Percentiles rank a stretch among this genome's conserved stretches.
phyloP scores from a whole-genome alignment of 192 early-diverging fungal species.

The Funneliformis geosporum region DNA sequence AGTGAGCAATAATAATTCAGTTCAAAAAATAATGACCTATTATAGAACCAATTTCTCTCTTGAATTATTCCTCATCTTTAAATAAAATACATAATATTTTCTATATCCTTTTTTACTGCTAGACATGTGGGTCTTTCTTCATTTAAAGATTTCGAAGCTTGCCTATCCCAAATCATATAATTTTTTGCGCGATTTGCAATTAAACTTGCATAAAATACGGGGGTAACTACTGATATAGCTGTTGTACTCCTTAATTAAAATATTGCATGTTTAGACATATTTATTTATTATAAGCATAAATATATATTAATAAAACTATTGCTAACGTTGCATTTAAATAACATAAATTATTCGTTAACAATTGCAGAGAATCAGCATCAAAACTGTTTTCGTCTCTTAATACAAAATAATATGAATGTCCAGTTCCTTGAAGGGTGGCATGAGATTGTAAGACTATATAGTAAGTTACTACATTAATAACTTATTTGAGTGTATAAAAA shows the following conservation, averaged over 20 bases:
- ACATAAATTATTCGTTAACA: not conserved
- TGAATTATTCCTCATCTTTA: too few species aligned
- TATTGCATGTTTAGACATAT: too few species aligned
- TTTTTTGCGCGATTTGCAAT: not conserved
- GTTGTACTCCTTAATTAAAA: slow-evolving; percentile 34
- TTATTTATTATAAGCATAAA: too few species aligned
- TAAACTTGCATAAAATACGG: not conserved
- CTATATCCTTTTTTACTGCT: not conserved
- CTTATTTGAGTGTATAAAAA: not conserved
- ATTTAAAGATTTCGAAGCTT: not conserved
- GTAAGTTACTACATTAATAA: not conserved
- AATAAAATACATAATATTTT: not conserved
- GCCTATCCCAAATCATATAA: not conserved
- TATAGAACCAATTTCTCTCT: too few species aligned
- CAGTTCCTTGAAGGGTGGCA: slow-evolving; percentile 89
- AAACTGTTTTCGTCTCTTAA: slow-evolving; percentile 83
- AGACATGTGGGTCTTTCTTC: not conserved
- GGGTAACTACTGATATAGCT: slow-evolving; percentile 38
- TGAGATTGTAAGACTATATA: slow-evolving; percentile 55
- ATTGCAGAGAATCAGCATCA: not conserved
- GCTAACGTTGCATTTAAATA: not conserved
- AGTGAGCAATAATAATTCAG: too few species aligned
- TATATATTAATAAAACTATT: too few species aligned
- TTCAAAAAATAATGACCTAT: too few species aligned
- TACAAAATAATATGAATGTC: slow-evolving; percentile 89